Evolutionary conservation across 1,139 yeast species (phyloP), one percentile per base, ranked within the genome.

Genomic region (Maudiozyma humilis): DNA sequence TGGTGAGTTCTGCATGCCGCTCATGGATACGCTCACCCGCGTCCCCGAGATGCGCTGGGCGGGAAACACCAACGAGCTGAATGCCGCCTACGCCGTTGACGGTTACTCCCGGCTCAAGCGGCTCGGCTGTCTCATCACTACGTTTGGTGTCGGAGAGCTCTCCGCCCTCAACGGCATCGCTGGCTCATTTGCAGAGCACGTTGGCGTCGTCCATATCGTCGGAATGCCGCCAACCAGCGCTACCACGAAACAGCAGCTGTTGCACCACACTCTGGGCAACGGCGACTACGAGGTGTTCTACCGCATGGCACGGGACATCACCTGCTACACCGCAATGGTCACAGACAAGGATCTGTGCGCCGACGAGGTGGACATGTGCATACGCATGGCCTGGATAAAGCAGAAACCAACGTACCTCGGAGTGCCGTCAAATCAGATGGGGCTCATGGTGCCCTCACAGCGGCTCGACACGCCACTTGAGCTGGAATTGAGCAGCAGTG

Each of bases 331-430:
- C 14, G 74, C 78, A 14, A 71, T 79, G 52, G 65, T 86, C 51
- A 71, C 72, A 36, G 83, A 81, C 59, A 68, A 76, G 45, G 68
- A 66, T 44, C 63, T 75, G 25, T 89, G 89, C 36, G 79, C 87
- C 5, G 65, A 64, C 27, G 77, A 76, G 53, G 76, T 86, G 48
- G 94, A 86, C 64, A 72, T 78, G 51, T 79, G 87, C 53, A 75
- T 86, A 52, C 71, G 78, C 55, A 75, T 71, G 44, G 91, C 93
- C 19, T 79, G 75, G 64, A 65, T 75, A 32, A 66, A 72, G 56
- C 93, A 85, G 63, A 76, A 85, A 62, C 95, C 95, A 3, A 91
- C 83, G 4, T 86, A 86, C 64, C 61, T 86, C 50, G 95, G 87
- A 6, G 67, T 86, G 41, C 95, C 95, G 44, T 82, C 88, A 40